phyloP scores from a whole-genome alignment of 2,329 filamentous ascomycete species.

The Fusarium zealandicum region DNA sequence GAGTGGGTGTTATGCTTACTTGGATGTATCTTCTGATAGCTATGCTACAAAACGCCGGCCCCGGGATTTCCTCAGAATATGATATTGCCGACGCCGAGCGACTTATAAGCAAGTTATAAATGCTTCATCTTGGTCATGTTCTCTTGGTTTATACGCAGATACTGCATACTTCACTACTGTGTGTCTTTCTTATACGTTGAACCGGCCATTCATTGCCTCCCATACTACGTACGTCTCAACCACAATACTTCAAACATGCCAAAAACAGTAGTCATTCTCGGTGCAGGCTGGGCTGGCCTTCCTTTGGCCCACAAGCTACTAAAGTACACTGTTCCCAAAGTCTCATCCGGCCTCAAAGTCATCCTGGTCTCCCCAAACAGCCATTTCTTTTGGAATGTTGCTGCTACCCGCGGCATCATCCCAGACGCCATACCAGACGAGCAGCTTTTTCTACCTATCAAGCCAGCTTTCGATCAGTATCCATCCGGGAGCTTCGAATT shows the following conservation, averaged over 20 bases:
- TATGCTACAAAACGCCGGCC: too few relatives aligned
- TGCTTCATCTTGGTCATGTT: too few relatives aligned
- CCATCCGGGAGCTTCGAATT: slow-evolving; percentile 55
- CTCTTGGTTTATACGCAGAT: too few relatives aligned
- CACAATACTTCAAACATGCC: slow-evolving; percentile 45
- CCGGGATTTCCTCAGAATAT: too few relatives aligned
- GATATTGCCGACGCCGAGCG: slow-evolving; percentile 19
- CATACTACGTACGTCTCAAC: not conserved
- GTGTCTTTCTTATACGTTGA: not conserved
- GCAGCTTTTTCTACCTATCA: slow-evolving; percentile 56
- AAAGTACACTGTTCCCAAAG: slow-evolving; percentile 54
- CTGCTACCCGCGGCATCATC: slow-evolving; percentile 61
- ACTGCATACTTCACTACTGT: too few relatives aligned
- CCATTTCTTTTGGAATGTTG: slow-evolving; percentile 64
- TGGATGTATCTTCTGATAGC: slow-evolving; percentile 1
- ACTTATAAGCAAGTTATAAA: not conserved
- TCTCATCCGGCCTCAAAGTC: slow-evolving; percentile 54
- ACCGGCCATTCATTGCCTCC: not conserved
- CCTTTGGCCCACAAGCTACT: slow-evolving; percentile 60
- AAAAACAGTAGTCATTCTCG: slow-evolving; percentile 61
- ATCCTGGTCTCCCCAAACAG: slow-evolving; percentile 61
- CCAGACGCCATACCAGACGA: slow-evolving; percentile 56
- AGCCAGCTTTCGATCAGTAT: slow-evolving; percentile 55
- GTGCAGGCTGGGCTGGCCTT: slow-evolving; percentile 60
- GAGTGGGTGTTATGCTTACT: too few relatives aligned